These are phyloP conservation scores for Peterozyma toletana DNA, from an alignment of 805 yeast species.

Conservation along the genomic window DNA sequence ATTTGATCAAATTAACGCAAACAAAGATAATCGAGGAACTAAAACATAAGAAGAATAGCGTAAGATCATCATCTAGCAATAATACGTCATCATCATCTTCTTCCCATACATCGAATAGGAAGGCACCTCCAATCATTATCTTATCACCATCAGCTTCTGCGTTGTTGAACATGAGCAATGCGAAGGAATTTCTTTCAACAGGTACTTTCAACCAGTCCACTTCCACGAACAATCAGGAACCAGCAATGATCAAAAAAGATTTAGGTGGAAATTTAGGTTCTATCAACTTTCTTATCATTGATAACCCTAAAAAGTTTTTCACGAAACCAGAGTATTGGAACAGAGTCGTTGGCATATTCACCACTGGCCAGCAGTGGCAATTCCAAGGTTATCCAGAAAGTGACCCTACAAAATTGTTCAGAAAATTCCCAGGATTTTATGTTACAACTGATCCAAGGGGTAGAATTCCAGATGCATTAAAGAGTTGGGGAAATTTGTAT, in stretches of 20 bases:
- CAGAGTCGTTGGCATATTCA: constrained; percentile 89
- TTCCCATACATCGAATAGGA: constrained; percentile 5
- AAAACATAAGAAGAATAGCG: constrained; percentile 4
- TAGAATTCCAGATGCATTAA: no score
- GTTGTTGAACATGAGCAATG: constrained; percentile 54
- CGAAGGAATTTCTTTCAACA: constrained; percentile 62
- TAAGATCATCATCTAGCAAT: neutral
- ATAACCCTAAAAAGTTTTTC: constrained; percentile 78
- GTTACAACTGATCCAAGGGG: constrained; percentile 33
- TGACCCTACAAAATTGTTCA: constrained; percentile 75
- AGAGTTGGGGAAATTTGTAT: no score
- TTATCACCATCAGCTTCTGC: constrained; percentile 79
- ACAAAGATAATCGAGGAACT: constrained; percentile 5
- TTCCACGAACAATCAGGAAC: constrained; percentile 23
- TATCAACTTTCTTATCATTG: constrained; percentile 72
- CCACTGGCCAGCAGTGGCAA: constrained; percentile 98
- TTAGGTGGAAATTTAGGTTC: constrained; percentile 41
- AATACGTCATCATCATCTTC: neutral
- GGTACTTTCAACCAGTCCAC: constrained; percentile 59
- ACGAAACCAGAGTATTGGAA: constrained; percentile 98
- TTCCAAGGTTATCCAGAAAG: constrained; percentile 80
- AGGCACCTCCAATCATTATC: constrained; percentile 62
- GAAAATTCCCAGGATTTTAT: constrained; percentile 76
- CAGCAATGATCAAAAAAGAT: no score
- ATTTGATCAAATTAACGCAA: constrained; percentile 7